phyloP scores from a whole-genome alignment of 2,329 filamentous ascomycete species.

The Pseudogymnoascus sp. region DNA sequence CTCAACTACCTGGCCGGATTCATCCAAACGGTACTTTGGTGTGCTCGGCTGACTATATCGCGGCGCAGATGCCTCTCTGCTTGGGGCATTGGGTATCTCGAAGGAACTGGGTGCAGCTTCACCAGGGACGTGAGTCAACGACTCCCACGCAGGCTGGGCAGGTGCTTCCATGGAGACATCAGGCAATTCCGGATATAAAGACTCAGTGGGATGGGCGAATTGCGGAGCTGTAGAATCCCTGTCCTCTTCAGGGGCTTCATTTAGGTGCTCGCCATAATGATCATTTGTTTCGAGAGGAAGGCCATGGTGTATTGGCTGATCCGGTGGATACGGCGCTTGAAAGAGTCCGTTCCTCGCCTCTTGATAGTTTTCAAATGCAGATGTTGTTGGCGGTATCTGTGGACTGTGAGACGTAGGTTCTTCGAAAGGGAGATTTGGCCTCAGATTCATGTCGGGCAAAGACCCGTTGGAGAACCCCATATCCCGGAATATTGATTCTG shows the following conservation, averaged over 20 bases:
- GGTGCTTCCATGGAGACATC: slow-evolving; percentile 5
- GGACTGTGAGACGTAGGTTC: background rate
- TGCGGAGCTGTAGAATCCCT: background rate
- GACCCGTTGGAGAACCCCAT: slow-evolving; percentile 2
- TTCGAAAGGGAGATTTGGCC: background rate
- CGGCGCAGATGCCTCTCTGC: background rate
- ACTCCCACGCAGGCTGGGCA: background rate
- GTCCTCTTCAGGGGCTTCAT: background rate
- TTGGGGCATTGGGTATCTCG: background rate
- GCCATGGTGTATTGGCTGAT: slow-evolving; percentile 1
- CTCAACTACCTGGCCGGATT: background rate
- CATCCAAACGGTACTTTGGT: background rate
- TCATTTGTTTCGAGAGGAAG: background rate
- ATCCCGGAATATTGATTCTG: background rate
- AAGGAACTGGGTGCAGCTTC: background rate
- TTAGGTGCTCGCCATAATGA: background rate
- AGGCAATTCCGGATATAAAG: background rate
- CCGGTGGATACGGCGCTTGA: background rate
- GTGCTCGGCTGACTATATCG: background rate
- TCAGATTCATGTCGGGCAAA: background rate
- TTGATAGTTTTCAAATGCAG: background rate
- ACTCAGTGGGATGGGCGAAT: background rate
- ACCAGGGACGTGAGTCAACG: background rate
- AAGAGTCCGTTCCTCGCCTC: background rate
- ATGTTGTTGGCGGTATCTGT: background rate